Percentiles rank a stretch among this genome's conserved stretches.
Evolutionary conservation across 805 yeast genomes (phyloP).

Genomic region (Candida gorgasii): DNA sequence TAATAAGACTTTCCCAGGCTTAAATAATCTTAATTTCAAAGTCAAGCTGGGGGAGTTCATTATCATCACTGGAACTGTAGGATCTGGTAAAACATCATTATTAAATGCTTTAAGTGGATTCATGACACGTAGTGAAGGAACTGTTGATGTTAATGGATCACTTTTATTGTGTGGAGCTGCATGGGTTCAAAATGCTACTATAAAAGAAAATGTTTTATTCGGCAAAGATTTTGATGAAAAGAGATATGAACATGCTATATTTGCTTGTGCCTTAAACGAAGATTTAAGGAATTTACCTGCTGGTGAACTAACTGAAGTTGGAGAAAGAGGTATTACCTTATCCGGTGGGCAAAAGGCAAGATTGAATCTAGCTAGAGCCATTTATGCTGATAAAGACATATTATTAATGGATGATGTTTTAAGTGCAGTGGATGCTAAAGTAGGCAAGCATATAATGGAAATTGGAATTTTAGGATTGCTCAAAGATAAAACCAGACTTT

Average conservation of each 20-base stretch:
- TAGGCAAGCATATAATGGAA: slow-evolving; percentile 32
- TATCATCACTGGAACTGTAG: slow-evolving; percentile 35
- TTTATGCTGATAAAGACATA: slow-evolving; percentile 29
- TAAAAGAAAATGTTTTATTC: slow-evolving; percentile 31
- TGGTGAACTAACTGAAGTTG: slow-evolving; percentile 33
- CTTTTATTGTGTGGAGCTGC: slow-evolving; percentile 30
- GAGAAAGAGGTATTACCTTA: slow-evolving; percentile 35
- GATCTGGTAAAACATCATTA: slow-evolving; percentile 38
- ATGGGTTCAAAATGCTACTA: slow-evolving; percentile 38
- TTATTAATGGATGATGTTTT: slow-evolving; percentile 33
- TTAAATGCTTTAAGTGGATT: slow-evolving; percentile 37
- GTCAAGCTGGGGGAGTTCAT: slow-evolving; percentile 34
- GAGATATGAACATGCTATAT: slow-evolving; percentile 23
- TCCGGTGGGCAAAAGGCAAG: slow-evolving; percentile 38
- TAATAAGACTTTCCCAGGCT: slow-evolving; percentile 22
- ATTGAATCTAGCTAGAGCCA: slow-evolving; percentile 33
- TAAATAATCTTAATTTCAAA: slow-evolving; percentile 24
- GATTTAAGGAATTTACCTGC: slow-evolving; percentile 29
- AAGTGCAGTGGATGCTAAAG: slow-evolving; percentile 36
- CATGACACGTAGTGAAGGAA: slow-evolving; percentile 33
- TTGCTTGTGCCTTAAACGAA: slow-evolving; percentile 26
- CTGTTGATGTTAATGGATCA: slow-evolving; percentile 27
- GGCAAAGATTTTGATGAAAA: slow-evolving; percentile 26
- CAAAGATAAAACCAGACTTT: slow-evolving; percentile 27
- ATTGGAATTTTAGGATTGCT: slow-evolving; percentile 27